A percentile compares a stretch with the other conserved stretches of the same genome.
These are phyloP conservation scores for Rhizopogon vesiculosus DNA, from an alignment of 768 basidiomycete genomes.

Conservation along the genomic window DNA sequence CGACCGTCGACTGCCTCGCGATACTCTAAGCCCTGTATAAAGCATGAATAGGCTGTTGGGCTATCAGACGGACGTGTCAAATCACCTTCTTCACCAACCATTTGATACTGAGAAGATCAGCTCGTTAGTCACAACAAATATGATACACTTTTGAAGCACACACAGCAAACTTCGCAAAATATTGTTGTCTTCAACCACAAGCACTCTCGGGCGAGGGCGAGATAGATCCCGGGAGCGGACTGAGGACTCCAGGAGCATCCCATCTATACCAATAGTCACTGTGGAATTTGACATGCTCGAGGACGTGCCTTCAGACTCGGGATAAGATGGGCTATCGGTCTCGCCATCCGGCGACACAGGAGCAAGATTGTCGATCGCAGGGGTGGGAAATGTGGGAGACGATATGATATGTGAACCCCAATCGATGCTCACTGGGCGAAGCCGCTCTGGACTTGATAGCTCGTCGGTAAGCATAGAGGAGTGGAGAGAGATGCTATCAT, in stretches of 20 bases:
- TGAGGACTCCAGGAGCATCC: constrained; percentile 67
- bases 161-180: constrained; percentile 82
- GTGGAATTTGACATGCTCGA: constrained; percentile 32
- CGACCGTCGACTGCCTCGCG: constrained; percentile 81
- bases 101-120: constrained; percentile 35
- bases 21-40: constrained; percentile 57
- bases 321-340: constrained; percentile 23
- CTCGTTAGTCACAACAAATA: constrained; percentile 7
- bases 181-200: constrained; percentile 89
- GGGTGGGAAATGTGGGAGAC: constrained; percentile 3
- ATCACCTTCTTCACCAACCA: constrained; percentile 61
- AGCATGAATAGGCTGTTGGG: background rate
- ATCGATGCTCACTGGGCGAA: constrained; percentile 29
- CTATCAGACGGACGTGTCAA: background rate
- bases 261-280: constrained; percentile 52
- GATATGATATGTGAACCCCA: constrained; percentile 17
- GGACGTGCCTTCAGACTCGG: constrained; percentile 6
- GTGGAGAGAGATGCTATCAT: constrained; percentile 23
- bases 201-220: constrained; percentile 52
- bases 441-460: constrained; percentile 14
- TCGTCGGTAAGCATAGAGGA: constrained; percentile 26
- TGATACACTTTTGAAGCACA: constrained; percentile 24
- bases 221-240: constrained; percentile 43
- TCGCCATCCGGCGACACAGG: constrained; percentile 20
- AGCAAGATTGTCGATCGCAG: constrained; percentile 8